These are phyloP conservation scores for Suillus paluster DNA, from an alignment of 768 basidiomycete species.

Conservation along the genomic window DNA sequence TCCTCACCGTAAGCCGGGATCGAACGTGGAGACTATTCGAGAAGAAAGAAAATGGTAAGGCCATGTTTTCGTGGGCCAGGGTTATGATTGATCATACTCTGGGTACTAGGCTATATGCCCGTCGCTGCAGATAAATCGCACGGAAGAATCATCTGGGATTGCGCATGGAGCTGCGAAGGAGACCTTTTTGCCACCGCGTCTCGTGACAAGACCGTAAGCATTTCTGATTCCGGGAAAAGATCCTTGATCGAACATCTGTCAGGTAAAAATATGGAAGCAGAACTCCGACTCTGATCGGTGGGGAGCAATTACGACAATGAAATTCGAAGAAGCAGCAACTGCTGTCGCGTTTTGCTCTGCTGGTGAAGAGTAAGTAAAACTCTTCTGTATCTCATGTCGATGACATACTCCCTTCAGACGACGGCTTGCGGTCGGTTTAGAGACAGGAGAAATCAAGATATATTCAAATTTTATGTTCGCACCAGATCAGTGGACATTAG, in stretches of 20 bases:
- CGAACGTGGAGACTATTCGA: slow-evolving; percentile 88
- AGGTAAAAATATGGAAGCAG: slow-evolving; percentile 87
- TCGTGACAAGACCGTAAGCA: slow-evolving; percentile 86
- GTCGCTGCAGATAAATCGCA: slow-evolving; percentile 82
- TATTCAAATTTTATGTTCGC: slow-evolving; percentile 46
- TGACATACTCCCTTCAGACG: slow-evolving; percentile 39
- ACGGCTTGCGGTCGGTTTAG: slow-evolving; percentile 80
- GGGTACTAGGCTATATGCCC: slow-evolving; percentile 60
- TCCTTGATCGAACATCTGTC: background rate
- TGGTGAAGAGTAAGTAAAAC: slow-evolving; percentile 46
- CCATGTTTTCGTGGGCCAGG: background rate
- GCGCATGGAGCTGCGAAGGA: slow-evolving; percentile 80
- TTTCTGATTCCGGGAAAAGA: background rate
- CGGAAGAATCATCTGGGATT: slow-evolving; percentile 94
- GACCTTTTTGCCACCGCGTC: slow-evolving; percentile 91
- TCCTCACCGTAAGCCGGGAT: slow-evolving; percentile 90
- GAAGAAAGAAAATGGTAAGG: slow-evolving; percentile 46
- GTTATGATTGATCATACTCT: background rate
- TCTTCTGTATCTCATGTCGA: slow-evolving; percentile 7
- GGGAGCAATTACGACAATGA: slow-evolving; percentile 63
- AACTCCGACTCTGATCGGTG: slow-evolving; percentile 48
- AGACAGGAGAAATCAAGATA: slow-evolving; percentile 76
- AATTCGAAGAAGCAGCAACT: slow-evolving; percentile 77
- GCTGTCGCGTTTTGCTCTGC: slow-evolving; percentile 69
- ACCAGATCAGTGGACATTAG: slow-evolving; percentile 50